These are phyloP conservation scores for Candida boidinii DNA, from an alignment of 805 yeast genomes.

Conservation along the genomic window DNA sequence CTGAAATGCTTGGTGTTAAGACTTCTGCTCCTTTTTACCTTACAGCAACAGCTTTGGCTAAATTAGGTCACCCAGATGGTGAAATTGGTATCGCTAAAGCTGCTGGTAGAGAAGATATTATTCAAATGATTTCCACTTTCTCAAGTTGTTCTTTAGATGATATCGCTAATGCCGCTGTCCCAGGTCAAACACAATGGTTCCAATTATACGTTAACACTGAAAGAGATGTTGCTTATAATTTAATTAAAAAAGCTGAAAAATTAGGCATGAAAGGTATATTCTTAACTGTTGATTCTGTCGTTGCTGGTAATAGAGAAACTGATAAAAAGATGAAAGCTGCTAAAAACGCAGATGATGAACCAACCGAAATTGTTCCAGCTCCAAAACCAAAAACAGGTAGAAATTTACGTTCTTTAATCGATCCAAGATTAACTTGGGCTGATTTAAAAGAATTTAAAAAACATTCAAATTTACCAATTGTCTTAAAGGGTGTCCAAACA, in stretches of 20 bases:
- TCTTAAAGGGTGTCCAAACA: conserved; percentile 55
- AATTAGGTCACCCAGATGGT: conserved; percentile 89
- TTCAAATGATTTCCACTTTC: conserved; percentile 90
- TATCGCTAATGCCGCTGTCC: conserved; percentile 59
- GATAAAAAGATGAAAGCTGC: conserved; percentile 74
- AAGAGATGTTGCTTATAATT: conserved; percentile 48
- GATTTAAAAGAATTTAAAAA: conserved; percentile 44
- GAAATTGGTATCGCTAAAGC: conserved; percentile 80
- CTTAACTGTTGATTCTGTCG: conserved; percentile 90
- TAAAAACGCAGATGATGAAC: conserved; percentile 44
- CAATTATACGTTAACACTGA: conserved; percentile 81
- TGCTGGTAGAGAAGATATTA: conserved; percentile 60
- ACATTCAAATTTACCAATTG: conserved; percentile 35
- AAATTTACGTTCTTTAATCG: too few relatives aligned
- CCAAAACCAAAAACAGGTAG: too few relatives aligned
- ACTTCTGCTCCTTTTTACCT: conserved; percentile 76
- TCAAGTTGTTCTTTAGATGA: conserved; percentile 88
- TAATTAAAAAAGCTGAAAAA: conserved; percentile 63
- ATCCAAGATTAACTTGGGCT: conserved; percentile 38
- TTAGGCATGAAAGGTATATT: conserved; percentile 77
- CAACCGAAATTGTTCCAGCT: too few relatives aligned
- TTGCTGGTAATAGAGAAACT: conserved; percentile 84
- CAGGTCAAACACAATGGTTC: conserved; percentile 76
- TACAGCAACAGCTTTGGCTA: conserved; percentile 88
- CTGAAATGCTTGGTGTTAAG: conserved; percentile 67